These are phyloP conservation scores for Cyberlindnera maclurae DNA, from an alignment of 805 yeast genomes.

Conservation along the genomic window DNA sequence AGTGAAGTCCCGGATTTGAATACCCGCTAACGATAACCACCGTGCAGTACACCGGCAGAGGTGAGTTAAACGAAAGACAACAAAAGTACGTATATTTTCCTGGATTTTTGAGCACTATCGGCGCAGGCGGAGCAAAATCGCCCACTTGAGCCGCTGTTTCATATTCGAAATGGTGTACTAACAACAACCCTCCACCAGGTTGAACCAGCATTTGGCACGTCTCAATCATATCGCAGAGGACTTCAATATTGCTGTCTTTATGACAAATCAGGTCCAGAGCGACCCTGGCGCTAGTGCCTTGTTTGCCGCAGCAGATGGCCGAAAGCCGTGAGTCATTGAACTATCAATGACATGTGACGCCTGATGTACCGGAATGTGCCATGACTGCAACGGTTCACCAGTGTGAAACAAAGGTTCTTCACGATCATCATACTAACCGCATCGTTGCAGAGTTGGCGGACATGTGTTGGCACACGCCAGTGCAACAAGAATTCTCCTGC, in stretches of 20 bases:
- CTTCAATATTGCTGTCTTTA: conserved; percentile 67
- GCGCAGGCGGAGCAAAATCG: too few species aligned
- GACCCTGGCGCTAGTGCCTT: conserved; percentile 79
- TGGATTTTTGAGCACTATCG: not conserved
- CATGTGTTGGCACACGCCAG: conserved; percentile 78
- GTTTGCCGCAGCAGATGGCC: conserved; percentile 76
- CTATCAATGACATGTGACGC: too few species aligned
- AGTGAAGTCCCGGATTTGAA: too few species aligned
- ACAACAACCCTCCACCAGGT: conserved; percentile 7
- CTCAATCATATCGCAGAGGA: conserved; percentile 64
- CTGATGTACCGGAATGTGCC: too few species aligned
- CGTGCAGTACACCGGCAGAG: conserved; percentile 58
- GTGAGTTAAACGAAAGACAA: conserved; percentile 70
- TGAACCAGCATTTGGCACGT: conserved; percentile 47
- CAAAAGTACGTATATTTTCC: conserved; percentile 34
- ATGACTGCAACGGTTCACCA: too few species aligned
- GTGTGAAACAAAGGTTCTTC: too few species aligned
- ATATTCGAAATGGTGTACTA: conserved; percentile 18
- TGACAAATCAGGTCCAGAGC: conserved; percentile 74
- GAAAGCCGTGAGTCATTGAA: conserved; percentile 46
- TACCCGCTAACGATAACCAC: too few species aligned
- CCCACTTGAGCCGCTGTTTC: not conserved
- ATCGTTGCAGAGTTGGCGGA: conserved; percentile 49
- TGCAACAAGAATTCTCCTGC: conserved; percentile 62
- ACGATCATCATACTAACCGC: conserved; percentile 1